Base-by-base conservation (phyloP, 768 basidiomycete species). In the Hypholoma fasciculare region DNA sequence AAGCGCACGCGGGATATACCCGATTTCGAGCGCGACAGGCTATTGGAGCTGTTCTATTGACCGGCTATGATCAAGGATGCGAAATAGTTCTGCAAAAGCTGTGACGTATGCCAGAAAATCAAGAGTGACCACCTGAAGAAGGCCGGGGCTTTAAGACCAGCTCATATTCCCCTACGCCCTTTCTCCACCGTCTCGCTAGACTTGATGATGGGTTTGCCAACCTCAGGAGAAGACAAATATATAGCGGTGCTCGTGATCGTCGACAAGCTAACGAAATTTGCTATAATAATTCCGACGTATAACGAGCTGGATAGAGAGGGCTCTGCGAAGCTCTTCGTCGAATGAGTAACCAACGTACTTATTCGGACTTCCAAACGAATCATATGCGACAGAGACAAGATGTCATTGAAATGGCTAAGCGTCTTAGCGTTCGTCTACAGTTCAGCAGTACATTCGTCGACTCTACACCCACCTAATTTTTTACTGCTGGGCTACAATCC, bases 41-140 rank as follows among this genome's bases (percentile, higher is more conserved):
- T 61, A 2, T 40, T 13, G 2, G 26, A 11, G 0, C 12, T 23
- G 5, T 61, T 57, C 26, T 61, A 61, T 13, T 61, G 60, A 50
- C 38, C 38, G 26, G 17, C 51, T 4, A 52, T 61, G 56, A 42
- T 52, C 26, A 2, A n/a, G 2, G 56, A 54, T 27, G 36, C 51
- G 5, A 14, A 47, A 27, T 5, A 40, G 6, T 61, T 48, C 16
- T 42, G 42, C 20, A 17, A 43, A 2, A 53, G 42, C 1, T 61
- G 60, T 20, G 47, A 61, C 46, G 13, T 51, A 0, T 61, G 60
- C 17, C 60, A 61, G 37, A 61, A 61, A 36, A 61, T 36, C 26
- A 61, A 61, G 27, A 17, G 36, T 2, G 6, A 42, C 3, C 51
- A 48, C 4, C 39, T 37, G n/a, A 57, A 56, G 26, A 52, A 52